Conservation (phyloP, 2,329 filamentous ascomycete species). For the Dactylellina sp. region DNA sequence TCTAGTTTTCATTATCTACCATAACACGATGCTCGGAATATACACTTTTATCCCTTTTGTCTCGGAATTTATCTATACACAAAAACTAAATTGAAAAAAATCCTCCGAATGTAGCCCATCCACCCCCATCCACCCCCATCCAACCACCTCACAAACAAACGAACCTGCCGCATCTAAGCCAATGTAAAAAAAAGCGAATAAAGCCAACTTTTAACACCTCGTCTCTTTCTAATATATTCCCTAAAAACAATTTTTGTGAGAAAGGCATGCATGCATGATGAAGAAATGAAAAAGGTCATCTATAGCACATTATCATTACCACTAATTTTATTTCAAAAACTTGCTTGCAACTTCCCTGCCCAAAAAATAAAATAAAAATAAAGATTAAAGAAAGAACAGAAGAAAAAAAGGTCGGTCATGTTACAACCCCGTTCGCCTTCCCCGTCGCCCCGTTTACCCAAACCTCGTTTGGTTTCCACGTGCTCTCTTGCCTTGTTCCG, state of each 20-base stretch:
- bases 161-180: neutral
- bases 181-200: neutral
- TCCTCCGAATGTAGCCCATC: neutral
- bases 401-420: conserved; percentile 15
- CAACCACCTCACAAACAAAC: conserved; percentile 2
- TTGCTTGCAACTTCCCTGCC: neutral
- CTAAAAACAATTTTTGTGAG: neutral
- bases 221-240: conserved; percentile 21
- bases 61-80: neutral
- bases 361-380: neutral
- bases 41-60: conserved; percentile 7
- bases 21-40: neutral
- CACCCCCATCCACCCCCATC: neutral
- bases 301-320: conserved; percentile 46
- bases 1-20: no score
- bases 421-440: conserved; percentile 40
- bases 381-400: conserved; percentile 46
- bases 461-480: conserved; percentile 70
- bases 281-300: conserved; percentile 9
- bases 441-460: conserved; percentile 39
- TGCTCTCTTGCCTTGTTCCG: conserved; percentile 86
- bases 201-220: conserved; percentile 17
- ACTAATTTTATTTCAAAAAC: conserved; percentile 7
- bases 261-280: conserved; percentile 2
- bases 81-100: neutral